Base-by-base conservation (phyloP, 2,329 filamentous ascomycete species). In the Dothideomycetidae sp. region DNA sequence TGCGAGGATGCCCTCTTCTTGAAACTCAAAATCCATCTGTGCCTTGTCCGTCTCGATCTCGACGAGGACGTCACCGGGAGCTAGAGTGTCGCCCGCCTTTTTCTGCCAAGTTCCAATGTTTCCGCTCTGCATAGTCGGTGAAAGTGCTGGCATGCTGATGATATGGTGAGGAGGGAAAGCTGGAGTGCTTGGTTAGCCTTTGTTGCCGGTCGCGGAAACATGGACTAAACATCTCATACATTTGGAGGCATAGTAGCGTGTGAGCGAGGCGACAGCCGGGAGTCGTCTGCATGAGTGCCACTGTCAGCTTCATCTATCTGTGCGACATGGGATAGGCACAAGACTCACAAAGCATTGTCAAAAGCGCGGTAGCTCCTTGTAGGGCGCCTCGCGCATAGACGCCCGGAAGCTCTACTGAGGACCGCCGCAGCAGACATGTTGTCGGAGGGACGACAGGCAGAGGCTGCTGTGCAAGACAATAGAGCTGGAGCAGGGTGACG, bases 1-100 rank as follows among this genome's bases (percentile, higher is more conserved):
- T 54, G 90, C 88, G 50, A 98, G 71, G 43, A 93, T 73, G 68
- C 88, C 90, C 59, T 96, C 90, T 56, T 98, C 90, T 65, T 98
- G 90, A 66, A 93, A 96, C 65, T 98, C 90, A 60, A 98, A 96
- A 69, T 98, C 90, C 90, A 98, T 98, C 69, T 96, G 90, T 47
- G 90, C 90, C 73, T 98, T 98, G 66, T 98, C 90, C 53, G 90
- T 98, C 73, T 98, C 90, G 34, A 46, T 46, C 71, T 93, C 86
- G 50, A 93, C 86, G 50, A 98, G 68, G 32, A 98, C 90, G 59
- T 98, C 90, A 59, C 90, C 90, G 36, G 92, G 86, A 41, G 74
- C 68, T 60, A 98, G 78, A 45, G 68, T 56, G 62, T 98, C 90
- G 57, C 90, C 90, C 49, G 77, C 71, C 69, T 94, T 92, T 75